Conservation (phyloP, 352 stramenopile genomes). For the Phytophthora macrochlamydospora region DNA sequence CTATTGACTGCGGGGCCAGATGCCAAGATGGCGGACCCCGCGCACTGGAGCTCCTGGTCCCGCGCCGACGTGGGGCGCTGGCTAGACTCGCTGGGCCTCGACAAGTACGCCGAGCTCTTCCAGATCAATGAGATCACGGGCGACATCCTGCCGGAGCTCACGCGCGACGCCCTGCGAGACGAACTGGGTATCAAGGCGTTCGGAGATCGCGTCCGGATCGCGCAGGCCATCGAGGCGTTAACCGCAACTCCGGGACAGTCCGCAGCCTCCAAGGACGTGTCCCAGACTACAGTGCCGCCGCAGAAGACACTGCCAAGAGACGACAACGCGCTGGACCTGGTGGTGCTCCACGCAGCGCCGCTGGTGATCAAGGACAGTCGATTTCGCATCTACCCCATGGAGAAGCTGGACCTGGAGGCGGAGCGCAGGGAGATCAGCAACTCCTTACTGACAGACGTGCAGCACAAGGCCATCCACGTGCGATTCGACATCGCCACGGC, state of each 20-base stretch:
- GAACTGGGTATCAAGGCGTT: slow-evolving; percentile 69
- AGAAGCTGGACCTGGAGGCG: slow-evolving; percentile 81
- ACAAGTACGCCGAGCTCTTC: slow-evolving; percentile 47
- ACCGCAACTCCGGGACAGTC: slow-evolving; percentile 16
- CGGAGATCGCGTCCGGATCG: slow-evolving; percentile 62
- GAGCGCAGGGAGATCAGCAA: slow-evolving; percentile 75
- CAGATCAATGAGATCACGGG: slow-evolving; percentile 60
- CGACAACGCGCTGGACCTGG: slow-evolving; percentile 70
- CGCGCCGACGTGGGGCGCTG: slow-evolving; percentile 46
- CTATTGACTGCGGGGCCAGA: slow-evolving; percentile 10
- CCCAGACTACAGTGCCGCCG: not conserved
- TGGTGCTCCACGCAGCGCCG: slow-evolving; percentile 81
- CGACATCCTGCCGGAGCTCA: slow-evolving; percentile 64
- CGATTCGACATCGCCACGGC: slow-evolving; percentile 82
- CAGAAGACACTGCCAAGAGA: slow-evolving; percentile 24
- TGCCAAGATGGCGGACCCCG: slow-evolving; percentile 24
- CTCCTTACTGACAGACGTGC: slow-evolving; percentile 70
- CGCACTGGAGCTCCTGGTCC: slow-evolving; percentile 40
- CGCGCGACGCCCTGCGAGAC: slow-evolving; percentile 65
- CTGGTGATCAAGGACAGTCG: slow-evolving; percentile 80
- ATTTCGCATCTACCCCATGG: slow-evolving; percentile 78
- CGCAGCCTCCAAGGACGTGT: slow-evolving; percentile 1
- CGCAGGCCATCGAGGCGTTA: slow-evolving; percentile 61
- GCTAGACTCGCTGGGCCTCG: slow-evolving; percentile 35
- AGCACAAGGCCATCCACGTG: slow-evolving; percentile 76